Conservation (phyloP, 108 stramenopile species). For the Epithemia pelagica region DNA sequence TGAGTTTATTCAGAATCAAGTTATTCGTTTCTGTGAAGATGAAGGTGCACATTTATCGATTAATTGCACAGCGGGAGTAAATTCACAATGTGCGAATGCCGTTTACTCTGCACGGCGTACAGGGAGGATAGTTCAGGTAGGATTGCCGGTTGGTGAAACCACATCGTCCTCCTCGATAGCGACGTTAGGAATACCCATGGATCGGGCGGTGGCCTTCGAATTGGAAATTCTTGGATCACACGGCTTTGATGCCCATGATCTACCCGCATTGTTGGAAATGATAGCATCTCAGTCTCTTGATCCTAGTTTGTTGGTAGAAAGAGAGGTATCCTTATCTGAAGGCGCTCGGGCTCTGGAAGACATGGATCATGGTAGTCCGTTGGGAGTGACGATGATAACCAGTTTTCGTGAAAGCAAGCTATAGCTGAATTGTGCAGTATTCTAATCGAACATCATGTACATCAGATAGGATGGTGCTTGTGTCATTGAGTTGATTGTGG, state of each 20-base stretch:
- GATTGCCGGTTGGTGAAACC: constrained; percentile 50
- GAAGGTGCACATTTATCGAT: constrained; percentile 60
- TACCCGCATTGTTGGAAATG: constrained; percentile 43
- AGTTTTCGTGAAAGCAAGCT: constrained; percentile 29
- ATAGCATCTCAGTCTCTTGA: constrained; percentile 33
- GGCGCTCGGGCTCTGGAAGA: constrained; percentile 53
- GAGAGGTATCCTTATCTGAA: constrained; percentile 51
- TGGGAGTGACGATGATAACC: constrained; percentile 71
- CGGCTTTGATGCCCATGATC: constrained; percentile 55
- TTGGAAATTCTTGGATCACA: constrained; percentile 67
- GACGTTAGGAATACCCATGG: constrained; percentile 45
- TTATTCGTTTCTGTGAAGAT: constrained; percentile 28
- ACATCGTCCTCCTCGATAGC: constrained; percentile 10
- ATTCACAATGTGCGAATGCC: constrained; percentile 60
- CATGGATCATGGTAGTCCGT: constrained; percentile 62
- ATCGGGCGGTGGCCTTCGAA: constrained; percentile 60
- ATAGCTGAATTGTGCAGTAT: no score
- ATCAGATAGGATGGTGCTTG: no score
- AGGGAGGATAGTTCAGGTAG: constrained; percentile 70
- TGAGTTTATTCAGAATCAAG: constrained; percentile 22
- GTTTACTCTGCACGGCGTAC: constrained; percentile 39
- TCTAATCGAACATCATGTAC: no score
- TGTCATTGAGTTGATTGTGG: no score
- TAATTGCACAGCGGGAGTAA: constrained; percentile 62
- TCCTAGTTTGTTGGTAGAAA: constrained; percentile 44